phyloP scores from a whole-genome alignment of 768 basidiomycete genomes.

The Pleurotus eryngii region DNA sequence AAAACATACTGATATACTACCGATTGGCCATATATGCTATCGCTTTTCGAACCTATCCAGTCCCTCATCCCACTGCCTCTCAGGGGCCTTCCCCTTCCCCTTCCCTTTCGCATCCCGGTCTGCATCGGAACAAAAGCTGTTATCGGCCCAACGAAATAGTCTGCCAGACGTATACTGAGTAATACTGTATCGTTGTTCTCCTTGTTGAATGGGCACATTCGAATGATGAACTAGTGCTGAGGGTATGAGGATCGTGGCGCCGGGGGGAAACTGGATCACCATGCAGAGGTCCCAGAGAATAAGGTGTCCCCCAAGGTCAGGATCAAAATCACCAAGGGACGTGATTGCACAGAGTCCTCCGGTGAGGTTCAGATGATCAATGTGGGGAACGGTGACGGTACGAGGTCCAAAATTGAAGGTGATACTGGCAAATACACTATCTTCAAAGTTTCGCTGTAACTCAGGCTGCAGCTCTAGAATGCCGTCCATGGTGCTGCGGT shows the following conservation, averaged over 20 bases:
- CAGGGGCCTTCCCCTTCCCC: no score
- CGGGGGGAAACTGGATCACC: slow-evolving; percentile 15
- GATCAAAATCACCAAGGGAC: slow-evolving; percentile 11
- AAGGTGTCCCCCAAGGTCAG: slow-evolving; percentile 15
- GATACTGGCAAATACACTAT: slow-evolving; percentile 21
- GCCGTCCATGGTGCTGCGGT: slow-evolving; percentile 6
- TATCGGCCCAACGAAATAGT: no score
- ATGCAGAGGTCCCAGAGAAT: slow-evolving; percentile 15
- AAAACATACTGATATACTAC: no score
- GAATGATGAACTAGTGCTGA: slow-evolving; percentile 12
- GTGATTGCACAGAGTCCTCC: slow-evolving; percentile 19
- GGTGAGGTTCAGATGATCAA: slow-evolving; percentile 21
- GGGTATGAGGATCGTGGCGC: no score
- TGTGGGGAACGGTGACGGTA: slow-evolving; percentile 12
- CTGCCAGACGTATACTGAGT: no score
- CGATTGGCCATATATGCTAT: no score
- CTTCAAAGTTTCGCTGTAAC: slow-evolving; percentile 18
- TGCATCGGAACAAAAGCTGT: no score
- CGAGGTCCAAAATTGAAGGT: slow-evolving; percentile 13
- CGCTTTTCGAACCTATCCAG: no score
- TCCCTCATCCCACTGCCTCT: no score
- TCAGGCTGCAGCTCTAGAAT: slow-evolving; percentile 9
- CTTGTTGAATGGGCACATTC: no score
- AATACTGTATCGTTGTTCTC: no score
- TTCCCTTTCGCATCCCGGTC: no score